Conservation (phyloP, 1,139 yeast species). For the Pichia sorboxylosa region DNA sequence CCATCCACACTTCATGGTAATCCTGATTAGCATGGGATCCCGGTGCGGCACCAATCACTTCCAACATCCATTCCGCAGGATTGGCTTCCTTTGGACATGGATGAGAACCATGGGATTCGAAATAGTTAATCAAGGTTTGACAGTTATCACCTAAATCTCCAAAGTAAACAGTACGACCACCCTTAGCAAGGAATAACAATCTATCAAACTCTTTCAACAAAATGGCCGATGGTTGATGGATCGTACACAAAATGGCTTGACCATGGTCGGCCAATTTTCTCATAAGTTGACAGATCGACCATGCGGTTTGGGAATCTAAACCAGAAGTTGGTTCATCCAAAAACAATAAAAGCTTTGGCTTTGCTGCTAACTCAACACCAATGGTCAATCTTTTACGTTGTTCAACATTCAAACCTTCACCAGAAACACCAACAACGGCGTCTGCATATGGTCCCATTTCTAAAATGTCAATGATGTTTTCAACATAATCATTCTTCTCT, state of each 20-base stretch:
- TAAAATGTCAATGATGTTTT: conserved; percentile 41
- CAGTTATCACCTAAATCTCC: conserved; percentile 55
- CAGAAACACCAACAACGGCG: conserved; percentile 47
- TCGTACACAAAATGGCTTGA: conserved; percentile 46
- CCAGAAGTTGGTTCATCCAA: conserved; percentile 53
- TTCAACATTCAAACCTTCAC: conserved; percentile 53
- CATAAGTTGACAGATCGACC: conserved; percentile 43
- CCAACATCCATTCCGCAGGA: conserved; percentile 60
- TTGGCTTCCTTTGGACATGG: conserved; percentile 39
- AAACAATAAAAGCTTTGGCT: conserved; percentile 39
- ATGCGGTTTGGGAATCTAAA: conserved; percentile 47
- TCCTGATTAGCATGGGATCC: conserved; percentile 38
- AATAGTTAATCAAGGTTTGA: conserved; percentile 37
- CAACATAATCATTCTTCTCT: conserved; percentile 48
- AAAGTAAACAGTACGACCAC: conserved; percentile 58
- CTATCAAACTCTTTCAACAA: conserved; percentile 44
- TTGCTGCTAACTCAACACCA: conserved; percentile 51
- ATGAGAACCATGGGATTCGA: conserved; percentile 36
- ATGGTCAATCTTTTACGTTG: conserved; percentile 57
- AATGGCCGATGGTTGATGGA: conserved; percentile 52
- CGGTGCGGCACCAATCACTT: conserved; percentile 55
- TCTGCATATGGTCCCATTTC: conserved; percentile 56
- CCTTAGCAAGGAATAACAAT: conserved; percentile 36
- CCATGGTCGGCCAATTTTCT: conserved; percentile 42
- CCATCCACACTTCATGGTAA: conserved; percentile 37